Conservation (phyloP, 495 filamentous ascomycete genomes). For the Aspergillus coremiiformis region DNA sequence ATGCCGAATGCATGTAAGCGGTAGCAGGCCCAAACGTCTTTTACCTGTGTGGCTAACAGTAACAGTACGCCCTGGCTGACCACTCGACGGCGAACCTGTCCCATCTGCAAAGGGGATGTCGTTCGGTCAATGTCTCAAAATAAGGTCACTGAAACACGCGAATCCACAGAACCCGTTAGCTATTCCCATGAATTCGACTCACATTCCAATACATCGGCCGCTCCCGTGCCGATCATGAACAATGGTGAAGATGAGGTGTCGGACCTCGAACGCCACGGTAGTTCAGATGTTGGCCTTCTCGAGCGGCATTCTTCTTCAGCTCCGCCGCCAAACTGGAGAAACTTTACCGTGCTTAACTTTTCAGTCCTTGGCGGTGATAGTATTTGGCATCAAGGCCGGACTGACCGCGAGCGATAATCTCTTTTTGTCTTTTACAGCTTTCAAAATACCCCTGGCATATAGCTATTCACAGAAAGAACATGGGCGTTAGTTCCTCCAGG, state of each 20-base stretch:
- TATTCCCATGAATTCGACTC: conserved; percentile 16
- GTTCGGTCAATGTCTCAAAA: conserved; percentile 54
- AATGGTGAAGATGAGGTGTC: conserved; percentile 23
- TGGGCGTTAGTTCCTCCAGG: conserved; percentile 2
- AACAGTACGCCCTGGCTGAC: conserved; percentile 94
- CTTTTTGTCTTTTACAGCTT: conserved; percentile 7
- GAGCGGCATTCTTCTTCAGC: conserved; percentile 33
- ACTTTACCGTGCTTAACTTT: conserved; percentile 39
- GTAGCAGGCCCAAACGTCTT: not conserved
- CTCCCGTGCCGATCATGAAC: conserved; percentile 37
- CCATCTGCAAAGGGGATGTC: conserved; percentile 96
- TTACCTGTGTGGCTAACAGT: conserved; percentile 9
- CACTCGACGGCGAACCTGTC: conserved; percentile 87
- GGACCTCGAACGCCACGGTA: conserved; percentile 36
- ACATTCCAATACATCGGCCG: conserved; percentile 37
- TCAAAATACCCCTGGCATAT: conserved; percentile 3
- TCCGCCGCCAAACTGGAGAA: conserved; percentile 34
- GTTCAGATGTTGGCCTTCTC: conserved; percentile 32
- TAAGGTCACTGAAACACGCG: conserved; percentile 42
- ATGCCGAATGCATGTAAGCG: conserved; percentile 97
- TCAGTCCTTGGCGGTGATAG: conserved; percentile 46
- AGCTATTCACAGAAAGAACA: conserved; percentile 2
- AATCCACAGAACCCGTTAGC: conserved; percentile 38
- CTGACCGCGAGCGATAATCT: conserved; percentile 38
- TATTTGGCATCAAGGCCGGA: conserved; percentile 42